Evolutionary conservation across 2,329 filamentous ascomycete species (phyloP), one percentile per base, ranked within the genome.

Genomic region (Alternaria longipes): DNA sequence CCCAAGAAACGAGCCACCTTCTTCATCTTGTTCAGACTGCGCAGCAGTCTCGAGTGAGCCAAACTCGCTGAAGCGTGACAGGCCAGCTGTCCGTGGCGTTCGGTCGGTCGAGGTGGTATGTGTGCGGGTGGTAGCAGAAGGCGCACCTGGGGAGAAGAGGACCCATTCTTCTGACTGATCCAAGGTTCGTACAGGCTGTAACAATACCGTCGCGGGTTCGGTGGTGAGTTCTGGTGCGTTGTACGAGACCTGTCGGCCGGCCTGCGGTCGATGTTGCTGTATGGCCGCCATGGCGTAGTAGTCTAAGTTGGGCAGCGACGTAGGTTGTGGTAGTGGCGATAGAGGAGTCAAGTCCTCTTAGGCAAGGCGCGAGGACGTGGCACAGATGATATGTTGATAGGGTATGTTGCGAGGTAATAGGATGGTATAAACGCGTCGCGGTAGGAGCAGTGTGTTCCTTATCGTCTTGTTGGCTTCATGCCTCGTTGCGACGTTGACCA

Each of bases 91-190:
- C 78, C 75, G 90, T 83, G 79, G 87, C 67, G 82, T 94, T 75
- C 79, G 89, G 82, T 81, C 86, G 73, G 79, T 91, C 77, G 77
- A 87, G 47, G 89, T 88, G 38, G 91, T 89, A 60, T 86, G 89
- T 45, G 89, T 92, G 54, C 89, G 85, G 63, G 90, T 89, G 20
- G 91, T 89, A 8, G 85, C 85, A 2, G 92, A 92, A n/a, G 72
- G 69, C 9, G 79, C 75, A n/a, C 74, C 71, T 0, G 83, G 83
- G 8, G 93, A 92, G 83, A 99, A 99, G 66, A 99, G 88, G 56
- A 98, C 91, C 95, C 95, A 99, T 86, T 97, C 94, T 79, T 95
- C 91, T 12, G 92, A 90, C 67, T 94, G 90, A 63, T 91, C 88
- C 61, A 88, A 81, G 44, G 81, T 74, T 20, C 82, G 79, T 66